Base-by-base conservation (phyloP, 768 basidiomycete genomes). In the Asterophora parasitica region DNA sequence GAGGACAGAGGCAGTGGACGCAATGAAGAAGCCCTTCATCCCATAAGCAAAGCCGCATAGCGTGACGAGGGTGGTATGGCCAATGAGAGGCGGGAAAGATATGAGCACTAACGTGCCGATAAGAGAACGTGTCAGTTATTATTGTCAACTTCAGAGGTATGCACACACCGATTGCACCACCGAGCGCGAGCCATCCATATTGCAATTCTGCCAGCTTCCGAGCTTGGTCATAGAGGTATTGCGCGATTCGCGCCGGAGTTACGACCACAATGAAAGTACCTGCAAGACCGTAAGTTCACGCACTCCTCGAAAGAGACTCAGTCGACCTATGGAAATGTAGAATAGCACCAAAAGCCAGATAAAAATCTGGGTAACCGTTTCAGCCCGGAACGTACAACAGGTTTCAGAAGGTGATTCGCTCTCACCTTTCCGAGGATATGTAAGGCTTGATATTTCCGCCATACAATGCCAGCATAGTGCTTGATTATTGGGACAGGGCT, bases 21-120 rank as follows among this genome's bases (percentile, higher is more conserved):
- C 80, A 49, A 92, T 75, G 53, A 72, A 73, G 65, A 87, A 85
- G 0, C 91, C 91, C 48, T 75, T 75, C 69, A 88, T 74, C 37
- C 91, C 90, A 57, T 88, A 92, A 1, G 88, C 84, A 64, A 91
- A 92, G 1, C 91, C 91, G 56, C 82, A 84, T 7, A 93, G 61
- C 10, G 83, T 81, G 23, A 80, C 64, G 16, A 75, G 64, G 0
- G 85, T 85, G 0, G 83, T 83, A 61, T 85, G 82, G 1, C 88
- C 88, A 45, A 84, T 70, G 51, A 81, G 61, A 12, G 78, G 85
- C 15, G 79, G 83, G 54, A 82, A 77, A 11, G 76, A 81, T 26
- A 74, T 67, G 16, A 73, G 50, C 15, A 75, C 77, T 78, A 31
- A 31, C 9, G n/a, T n/a, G n/a, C n/a, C n/a, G n/a, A n/a, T n/a